Base-by-base conservation (phyloP, 768 basidiomycete species). In the Amanita fuliginea region DNA sequence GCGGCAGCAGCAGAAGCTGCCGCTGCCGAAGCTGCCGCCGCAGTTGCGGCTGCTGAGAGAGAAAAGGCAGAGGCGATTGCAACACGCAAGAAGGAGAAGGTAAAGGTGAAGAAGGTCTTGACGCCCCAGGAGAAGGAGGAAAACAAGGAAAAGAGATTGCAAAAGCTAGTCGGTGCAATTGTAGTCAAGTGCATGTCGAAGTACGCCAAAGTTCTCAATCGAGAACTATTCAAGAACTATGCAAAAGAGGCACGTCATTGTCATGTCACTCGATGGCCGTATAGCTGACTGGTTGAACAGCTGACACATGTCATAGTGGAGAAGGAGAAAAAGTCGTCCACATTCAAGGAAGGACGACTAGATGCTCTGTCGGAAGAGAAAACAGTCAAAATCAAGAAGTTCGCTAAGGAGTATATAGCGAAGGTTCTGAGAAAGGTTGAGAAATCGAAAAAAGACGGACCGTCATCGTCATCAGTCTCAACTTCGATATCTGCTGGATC, bases 131-230 rank as follows among this genome's bases (percentile, higher is more conserved):
- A 83, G 57, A 81, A 74, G 60, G 80, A 83, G 60, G 75, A 69
- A 3, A 71, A 72, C 44, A 86, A 83, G 71, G 92, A 96, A 67
- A 94, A 92, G 74, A 67, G 78, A 53, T 60, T 96, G 54, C 60
- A 81, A 55, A 89, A 89, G 62, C 73, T 97, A 32, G 80, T 98
- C 14, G 87, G 91, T 6, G 80, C 81, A 1, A 81, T 95, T 5
- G 95, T 99, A 35, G 95, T 99, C 34, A 86, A 82, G 64, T 81
- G 74, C 51, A 93, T 98, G 92, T 86, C 83, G 51, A 96, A 93
- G 69, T 83, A 97, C 60, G 73, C 80, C 45, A 73, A 81, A 47
- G 67, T 80, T 40, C 75, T 96, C 63, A 77, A 81, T 49, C 76
- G 77, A 44, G 92, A 96, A 6, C 62, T 72, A 47, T 97, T 98